Evolutionary conservation across 768 basidiomycete genomes (phyloP), one percentile per base, ranked within the genome.

Genomic region (Lactarius quietus): DNA sequence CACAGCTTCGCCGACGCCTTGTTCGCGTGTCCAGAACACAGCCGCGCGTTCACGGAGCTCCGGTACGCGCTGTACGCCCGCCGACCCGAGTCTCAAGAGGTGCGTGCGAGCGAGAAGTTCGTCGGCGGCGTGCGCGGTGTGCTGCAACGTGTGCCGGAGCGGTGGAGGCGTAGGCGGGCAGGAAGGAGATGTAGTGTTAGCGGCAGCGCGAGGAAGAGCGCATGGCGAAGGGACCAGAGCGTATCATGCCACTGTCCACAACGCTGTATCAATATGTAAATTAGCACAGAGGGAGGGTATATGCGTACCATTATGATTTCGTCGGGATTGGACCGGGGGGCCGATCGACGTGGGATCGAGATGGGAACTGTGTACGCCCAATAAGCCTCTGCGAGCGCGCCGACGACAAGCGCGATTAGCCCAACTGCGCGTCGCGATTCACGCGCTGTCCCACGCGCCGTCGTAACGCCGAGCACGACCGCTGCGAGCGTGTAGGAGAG

Each of bases 401-500:
- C 53, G 45, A 57, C 20, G 12, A 65, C 54, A 28, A 70, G 63
- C 5, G 55, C 14, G 33, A 64, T 39, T 20, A 68, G 36, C 3
- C n/a, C 56, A 2, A 54, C 12, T 7, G 23, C 26, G 38, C 69
- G 69, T 2, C 60, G 41, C 1, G 67, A 43, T 36, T 69, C 69
- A 56, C 67, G 61, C 14, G 29, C 62, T 8, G 57, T 59, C n/a
- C 69, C 69, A 35, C 54, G 57, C 6, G 63, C 45, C 31, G 69
- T 69, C 39, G 63, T 55, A 6, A 29, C 17, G 23, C 67, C 69
- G n/a, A 70, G 41, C 45, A 66, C 15, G 17, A 57, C 56, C 9
- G 63, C 61, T n/a, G 58, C 59, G n/a, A 65, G 64, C 10, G 63
- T 52, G 58, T 70, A 70, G 15, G 67, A 62, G n/a, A 70, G 64